A percentile compares a stretch with the other conserved stretches of the same genome.
These are phyloP conservation scores for Penicillium maclennaniae DNA, from an alignment of 495 filamentous ascomycete species.

Conservation along the genomic window DNA sequence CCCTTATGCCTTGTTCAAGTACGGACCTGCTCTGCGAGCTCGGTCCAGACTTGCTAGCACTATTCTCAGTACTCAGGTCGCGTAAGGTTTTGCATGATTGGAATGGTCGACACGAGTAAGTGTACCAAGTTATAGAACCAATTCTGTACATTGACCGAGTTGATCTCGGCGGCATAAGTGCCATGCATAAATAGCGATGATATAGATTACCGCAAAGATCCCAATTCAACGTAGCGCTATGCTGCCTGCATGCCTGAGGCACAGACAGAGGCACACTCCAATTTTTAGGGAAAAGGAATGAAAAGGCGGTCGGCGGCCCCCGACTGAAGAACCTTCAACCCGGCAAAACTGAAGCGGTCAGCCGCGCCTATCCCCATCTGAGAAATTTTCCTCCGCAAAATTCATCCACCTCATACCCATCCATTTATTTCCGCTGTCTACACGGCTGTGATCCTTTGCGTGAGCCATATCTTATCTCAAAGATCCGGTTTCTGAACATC, in stretches of 20 bases:
- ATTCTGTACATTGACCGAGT: background rate
- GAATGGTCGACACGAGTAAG: background rate
- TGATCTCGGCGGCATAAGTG: background rate
- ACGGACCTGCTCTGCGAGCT: conserved; percentile 36
- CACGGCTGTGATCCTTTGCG: conserved; percentile 44
- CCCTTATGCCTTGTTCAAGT: conserved; percentile 41
- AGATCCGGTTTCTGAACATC: conserved; percentile 21
- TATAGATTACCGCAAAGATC: background rate
- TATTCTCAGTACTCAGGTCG: conserved; percentile 4
- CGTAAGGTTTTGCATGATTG: background rate
- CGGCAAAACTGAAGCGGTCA: background rate
- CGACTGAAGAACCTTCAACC: background rate
- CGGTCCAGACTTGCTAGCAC: conserved; percentile 31
- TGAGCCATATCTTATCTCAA: conserved; percentile 40
- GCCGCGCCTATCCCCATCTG: conserved; percentile 1
- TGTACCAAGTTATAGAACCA: background rate
- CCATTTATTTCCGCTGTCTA: conserved; percentile 13
- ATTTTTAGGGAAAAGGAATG: too few species aligned
- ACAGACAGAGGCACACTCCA: too few species aligned
- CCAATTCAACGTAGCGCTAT: too few species aligned
- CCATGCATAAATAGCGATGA: background rate
- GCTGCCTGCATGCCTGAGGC: too few species aligned
- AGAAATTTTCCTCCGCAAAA: conserved; percentile 13
- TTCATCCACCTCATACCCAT: conserved; percentile 9
- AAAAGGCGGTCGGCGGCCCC: background rate